phyloP scores from a whole-genome alignment of 2,329 filamentous ascomycete genomes.

The Diplodia mutila region DNA sequence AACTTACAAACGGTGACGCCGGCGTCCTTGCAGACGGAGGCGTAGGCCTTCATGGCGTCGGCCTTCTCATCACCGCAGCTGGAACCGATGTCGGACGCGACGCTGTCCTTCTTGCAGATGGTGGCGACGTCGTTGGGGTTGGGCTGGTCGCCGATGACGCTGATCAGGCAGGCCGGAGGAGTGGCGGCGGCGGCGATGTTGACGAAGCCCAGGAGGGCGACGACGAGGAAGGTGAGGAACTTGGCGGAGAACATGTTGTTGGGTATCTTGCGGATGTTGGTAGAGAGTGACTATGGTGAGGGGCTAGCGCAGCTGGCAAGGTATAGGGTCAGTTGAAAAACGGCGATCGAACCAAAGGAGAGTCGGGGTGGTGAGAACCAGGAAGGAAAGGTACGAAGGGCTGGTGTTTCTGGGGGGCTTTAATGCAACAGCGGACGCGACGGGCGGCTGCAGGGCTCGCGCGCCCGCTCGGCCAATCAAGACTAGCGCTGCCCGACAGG shows the following conservation, averaged over 20 bases:
- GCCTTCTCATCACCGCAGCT: slow-evolving; percentile 19
- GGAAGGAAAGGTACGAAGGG: slow-evolving; percentile 2
- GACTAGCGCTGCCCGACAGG: background rate
- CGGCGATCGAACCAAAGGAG: slow-evolving; percentile 6
- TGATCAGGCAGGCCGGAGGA: slow-evolving; percentile 28
- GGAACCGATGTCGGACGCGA: slow-evolving; percentile 11
- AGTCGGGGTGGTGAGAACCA: background rate
- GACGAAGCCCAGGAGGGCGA: slow-evolving; percentile 27
- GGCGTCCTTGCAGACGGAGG: slow-evolving; percentile 25
- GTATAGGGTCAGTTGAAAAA: background rate
- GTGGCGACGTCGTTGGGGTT: slow-evolving; percentile 26
- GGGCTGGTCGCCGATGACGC: slow-evolving; percentile 19
- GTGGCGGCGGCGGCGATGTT: slow-evolving; percentile 26
- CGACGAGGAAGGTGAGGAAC: slow-evolving; percentile 21
- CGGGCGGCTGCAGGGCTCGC: background rate
- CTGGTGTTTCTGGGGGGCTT: slow-evolving; percentile 21
- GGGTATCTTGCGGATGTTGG: background rate
- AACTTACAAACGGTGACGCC: slow-evolving; percentile 24
- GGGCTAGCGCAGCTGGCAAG: background rate
- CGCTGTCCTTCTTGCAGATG: slow-evolving; percentile 26
- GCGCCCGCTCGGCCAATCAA: background rate
- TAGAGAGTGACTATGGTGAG: slow-evolving; percentile 11
- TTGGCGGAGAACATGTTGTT: slow-evolving; percentile 26
- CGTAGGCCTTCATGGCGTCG: slow-evolving; percentile 25
- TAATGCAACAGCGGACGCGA: slow-evolving; percentile 4